A percentile compares a stretch with the other conserved stretches of the same genome.
phyloP scores from a whole-genome alignment of 192 early-diverging fungal species.

The Backusella sp. region DNA sequence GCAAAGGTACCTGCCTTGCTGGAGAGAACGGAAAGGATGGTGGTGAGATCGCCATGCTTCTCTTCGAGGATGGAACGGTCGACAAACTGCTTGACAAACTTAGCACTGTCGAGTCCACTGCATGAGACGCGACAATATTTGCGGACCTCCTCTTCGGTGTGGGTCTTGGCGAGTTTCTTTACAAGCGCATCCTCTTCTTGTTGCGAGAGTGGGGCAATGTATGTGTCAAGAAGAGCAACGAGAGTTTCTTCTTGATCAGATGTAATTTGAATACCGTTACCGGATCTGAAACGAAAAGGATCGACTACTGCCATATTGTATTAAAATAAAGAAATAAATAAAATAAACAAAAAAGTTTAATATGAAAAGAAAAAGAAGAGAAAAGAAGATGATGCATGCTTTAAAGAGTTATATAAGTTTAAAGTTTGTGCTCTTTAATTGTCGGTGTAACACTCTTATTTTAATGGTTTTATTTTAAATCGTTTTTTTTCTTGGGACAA shows the following conservation, averaged over 20 bases:
- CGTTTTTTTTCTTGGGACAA: neutral
- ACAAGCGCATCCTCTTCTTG: constrained; percentile 37
- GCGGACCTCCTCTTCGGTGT: constrained; percentile 23
- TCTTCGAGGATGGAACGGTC: constrained; percentile 10
- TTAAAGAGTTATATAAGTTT: neutral
- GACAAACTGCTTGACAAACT: neutral
- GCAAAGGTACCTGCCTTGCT: constrained; percentile 30
- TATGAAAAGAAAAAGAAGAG: neutral
- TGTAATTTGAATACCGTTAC: neutral
- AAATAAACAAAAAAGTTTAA: neutral
- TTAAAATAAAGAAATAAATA: neutral
- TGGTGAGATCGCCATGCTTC: constrained; percentile 10
- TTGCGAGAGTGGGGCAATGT: constrained; percentile 40
- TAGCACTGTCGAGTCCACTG: neutral
- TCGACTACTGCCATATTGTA: neutral
- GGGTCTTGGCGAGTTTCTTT: constrained; percentile 18
- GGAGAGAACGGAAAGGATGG: constrained; percentile 28
- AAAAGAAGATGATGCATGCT: neutral
- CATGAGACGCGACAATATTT: neutral
- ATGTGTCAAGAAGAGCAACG: constrained; percentile 44
- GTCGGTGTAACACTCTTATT: neutral
- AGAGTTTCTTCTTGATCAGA: constrained; percentile 38
- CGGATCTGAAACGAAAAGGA: constrained; percentile 13
- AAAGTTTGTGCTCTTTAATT: neutral
- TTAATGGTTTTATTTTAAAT: neutral